These are phyloP conservation scores for Nemophila menziesii DNA, from an alignment of 257 asterid genomes.

Conservation along the genomic window DNA sequence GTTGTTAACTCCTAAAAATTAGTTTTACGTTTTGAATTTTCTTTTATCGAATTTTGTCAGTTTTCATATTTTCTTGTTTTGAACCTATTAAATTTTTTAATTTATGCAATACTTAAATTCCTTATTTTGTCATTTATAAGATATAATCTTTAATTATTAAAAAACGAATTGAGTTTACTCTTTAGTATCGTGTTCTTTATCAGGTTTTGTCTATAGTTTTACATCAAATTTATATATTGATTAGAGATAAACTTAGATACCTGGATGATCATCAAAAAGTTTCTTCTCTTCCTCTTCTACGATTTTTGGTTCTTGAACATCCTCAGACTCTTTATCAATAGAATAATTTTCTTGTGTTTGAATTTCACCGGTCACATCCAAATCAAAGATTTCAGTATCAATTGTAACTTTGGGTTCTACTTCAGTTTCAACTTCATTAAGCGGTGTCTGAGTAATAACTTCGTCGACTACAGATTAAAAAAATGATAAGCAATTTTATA, in stretches of 20 bases:
- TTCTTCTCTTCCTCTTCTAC: conserved; percentile 20
- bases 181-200: too few species aligned
- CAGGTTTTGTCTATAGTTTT: too few species aligned
- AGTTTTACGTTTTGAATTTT: too few species aligned
- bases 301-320: conserved; percentile 12
- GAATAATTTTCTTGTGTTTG: conserved; percentile 11
- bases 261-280: conserved; percentile 24
- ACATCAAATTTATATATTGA: too few species aligned
- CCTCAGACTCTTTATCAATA: conserved; percentile 16
- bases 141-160: too few species aligned
- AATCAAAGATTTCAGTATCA: conserved; percentile 91
- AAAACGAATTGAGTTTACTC: too few species aligned
- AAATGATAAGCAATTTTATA: conserved; percentile 8
- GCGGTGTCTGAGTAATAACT: conserved; percentile 31
- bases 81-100: too few species aligned
- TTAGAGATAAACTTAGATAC: conserved; percentile 15
- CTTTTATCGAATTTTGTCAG: too few species aligned
- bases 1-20: too few species aligned
- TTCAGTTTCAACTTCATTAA: conserved; percentile 67
- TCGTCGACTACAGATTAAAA: conserved; percentile 38
- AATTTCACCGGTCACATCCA: conserved; percentile 50
- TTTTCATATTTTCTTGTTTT: too few species aligned
- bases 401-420: conserved; percentile 89
- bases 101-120: too few species aligned
- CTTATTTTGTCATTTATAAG: too few species aligned